These are phyloP conservation scores for Eucalyptus urophylla DNA, from an alignment of 345 rosid species.

Conservation along the genomic window DNA sequence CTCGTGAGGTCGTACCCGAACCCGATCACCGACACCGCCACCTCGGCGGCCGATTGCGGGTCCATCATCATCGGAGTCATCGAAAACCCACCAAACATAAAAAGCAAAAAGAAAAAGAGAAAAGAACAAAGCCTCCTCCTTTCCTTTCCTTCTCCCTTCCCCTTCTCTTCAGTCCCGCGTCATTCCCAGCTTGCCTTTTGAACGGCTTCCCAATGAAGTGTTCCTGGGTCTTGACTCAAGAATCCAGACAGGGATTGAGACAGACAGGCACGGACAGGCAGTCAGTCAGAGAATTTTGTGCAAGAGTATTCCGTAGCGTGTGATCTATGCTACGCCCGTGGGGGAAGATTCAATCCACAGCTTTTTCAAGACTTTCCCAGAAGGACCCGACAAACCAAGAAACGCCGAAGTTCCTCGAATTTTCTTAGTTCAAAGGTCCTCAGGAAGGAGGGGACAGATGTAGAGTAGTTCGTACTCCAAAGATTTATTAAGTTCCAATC, in stretches of 20 bases:
- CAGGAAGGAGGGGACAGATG: background rate
- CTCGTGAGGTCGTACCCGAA: slow-evolving; percentile 56
- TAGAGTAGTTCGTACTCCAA: background rate
- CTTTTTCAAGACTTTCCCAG: background rate
- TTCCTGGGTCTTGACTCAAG: background rate
- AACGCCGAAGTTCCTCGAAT: background rate
- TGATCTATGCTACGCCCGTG: background rate
- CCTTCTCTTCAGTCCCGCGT: background rate
- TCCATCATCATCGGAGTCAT: slow-evolving; percentile 1
- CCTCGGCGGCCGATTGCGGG: slow-evolving; percentile 73
- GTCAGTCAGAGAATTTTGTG: background rate
- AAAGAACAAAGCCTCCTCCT: background rate
- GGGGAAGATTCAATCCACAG: background rate
- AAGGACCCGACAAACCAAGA: background rate
- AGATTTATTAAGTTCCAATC: too few species aligned
- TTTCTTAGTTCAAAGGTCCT: background rate
- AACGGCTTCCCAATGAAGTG: background rate
- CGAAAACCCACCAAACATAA: background rate
- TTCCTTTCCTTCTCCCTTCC: background rate
- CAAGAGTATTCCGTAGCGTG: background rate
- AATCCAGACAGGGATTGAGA: background rate
- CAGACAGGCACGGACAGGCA: too few species aligned
- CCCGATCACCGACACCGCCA: slow-evolving; percentile 81
- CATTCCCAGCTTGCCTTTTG: background rate
- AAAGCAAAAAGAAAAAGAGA: background rate